Evolutionary conservation across 2,329 filamentous ascomycete genomes (phyloP), one percentile per base, ranked within the genome.

Genomic region (Fusarium buharicum): DNA sequence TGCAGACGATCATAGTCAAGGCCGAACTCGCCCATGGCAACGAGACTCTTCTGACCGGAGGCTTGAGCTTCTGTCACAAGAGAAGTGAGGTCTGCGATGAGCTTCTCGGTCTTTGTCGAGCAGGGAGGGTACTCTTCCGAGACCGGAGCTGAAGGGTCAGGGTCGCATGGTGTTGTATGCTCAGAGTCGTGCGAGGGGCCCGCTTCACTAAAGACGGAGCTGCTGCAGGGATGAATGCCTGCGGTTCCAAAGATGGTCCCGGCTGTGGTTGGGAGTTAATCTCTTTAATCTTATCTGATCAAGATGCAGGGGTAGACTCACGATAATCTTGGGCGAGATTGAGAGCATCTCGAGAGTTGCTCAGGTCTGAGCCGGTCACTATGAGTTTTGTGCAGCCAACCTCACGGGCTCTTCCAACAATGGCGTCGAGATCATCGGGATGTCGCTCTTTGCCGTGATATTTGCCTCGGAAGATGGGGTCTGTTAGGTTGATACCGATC

Each of bases 401-500:
- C 63, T 91, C 85, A 14, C 84, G 78, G 4, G 92, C 93, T 64
- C 95, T 85, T 62, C 89, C 81, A n/a, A 99, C 79, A 22, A 99
- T 91, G 64, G 87, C 89, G 24, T 82, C 75, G 14, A 94, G 84
- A 73, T 96, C 92, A 69, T 91, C 83, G 11, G 88, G 85, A 69
- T 96, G 92, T 22, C 81, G 78, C 66, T 91, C 83, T 60, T 88
- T 93, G 70, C 91, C 92, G 72, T 96, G 89, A 73, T 98, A 96
- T 37, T 85, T 78, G 46, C 95, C 95, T 41, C 86, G 85, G 76
- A 94, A 99, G 57, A 97, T 92, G 48, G 91, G 91, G 72, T 99
- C 95, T 49, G 93, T 91, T 51, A 99, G 85, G 76, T 99, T 99
- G 82, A 99, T 97, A 55, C 94, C 95, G 72, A 99, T 89, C 86